Evolutionary conservation across 139 green algal species (phyloP).

Genomic region (Chlamydomonas sp.): DNA sequence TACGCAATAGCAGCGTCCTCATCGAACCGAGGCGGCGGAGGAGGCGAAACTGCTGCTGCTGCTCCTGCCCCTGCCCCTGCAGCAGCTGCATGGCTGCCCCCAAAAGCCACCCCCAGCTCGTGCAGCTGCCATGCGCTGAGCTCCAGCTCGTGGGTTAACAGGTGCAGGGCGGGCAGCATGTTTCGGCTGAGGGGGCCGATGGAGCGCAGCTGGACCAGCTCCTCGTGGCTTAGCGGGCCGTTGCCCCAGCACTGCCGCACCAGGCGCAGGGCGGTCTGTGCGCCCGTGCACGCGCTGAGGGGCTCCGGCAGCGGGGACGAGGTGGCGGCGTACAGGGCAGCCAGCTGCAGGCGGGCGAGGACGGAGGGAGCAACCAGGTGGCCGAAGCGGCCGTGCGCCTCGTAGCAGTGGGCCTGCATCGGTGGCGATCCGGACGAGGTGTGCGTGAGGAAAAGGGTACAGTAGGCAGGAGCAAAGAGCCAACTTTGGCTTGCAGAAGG

Average conservation of each 20-base stretch:
- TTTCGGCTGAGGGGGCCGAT: conserved; percentile 14
- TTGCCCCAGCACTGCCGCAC: conserved; percentile 59
- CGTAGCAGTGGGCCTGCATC: conserved; percentile 53
- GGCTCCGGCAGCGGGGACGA: conserved; percentile 63
- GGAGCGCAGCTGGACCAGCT: conserved; percentile 42
- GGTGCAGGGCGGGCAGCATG: conserved; percentile 45
- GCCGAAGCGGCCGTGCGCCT: conserved; percentile 58
- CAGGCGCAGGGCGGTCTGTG: conserved; percentile 57
- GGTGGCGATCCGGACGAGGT: neutral
- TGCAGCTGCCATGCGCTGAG: conserved; percentile 39
- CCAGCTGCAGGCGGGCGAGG: conserved; percentile 66
- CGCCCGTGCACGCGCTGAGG: conserved; percentile 48
- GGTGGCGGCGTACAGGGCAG: conserved; percentile 68
- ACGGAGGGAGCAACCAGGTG: conserved; percentile 49
- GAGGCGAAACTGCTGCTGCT: neutral
- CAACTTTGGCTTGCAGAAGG: too few relatives aligned
- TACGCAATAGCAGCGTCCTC: conserved; percentile 20
- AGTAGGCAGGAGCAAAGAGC: too few relatives aligned
- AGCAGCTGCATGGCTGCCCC: neutral
- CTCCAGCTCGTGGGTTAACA: conserved; percentile 44
- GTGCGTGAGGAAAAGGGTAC: neutral
- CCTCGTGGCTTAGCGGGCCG: conserved; percentile 42
- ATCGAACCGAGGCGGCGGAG: neutral
- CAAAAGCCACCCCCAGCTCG: neutral
- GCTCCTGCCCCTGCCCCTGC: neutral